Base-by-base conservation (phyloP, 495 filamentous ascomycete genomes). In the Penicillium paradoxum region DNA sequence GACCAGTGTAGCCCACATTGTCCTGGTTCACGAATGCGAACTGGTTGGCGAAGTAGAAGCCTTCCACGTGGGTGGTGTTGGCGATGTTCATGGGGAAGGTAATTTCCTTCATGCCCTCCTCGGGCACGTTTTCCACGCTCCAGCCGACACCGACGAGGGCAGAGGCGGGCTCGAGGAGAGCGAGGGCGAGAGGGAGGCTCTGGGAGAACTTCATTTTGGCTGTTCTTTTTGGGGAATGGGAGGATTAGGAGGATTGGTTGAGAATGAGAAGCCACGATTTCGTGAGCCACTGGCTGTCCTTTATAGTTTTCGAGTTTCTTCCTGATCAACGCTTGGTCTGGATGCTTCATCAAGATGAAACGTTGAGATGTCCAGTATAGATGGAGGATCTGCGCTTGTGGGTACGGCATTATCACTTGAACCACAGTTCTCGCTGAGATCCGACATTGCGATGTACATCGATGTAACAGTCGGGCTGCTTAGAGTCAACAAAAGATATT, bases 11-110 rank as follows among this genome's bases (percentile, higher is more conserved):
- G n/a, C 65, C 65, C 13, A 63, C 45, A 40, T 65, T 55, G 2
- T 32, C 11, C 32, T 57, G 43, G 24, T 45, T 45, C 17, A 30
- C n/a, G 59, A 68, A 68, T 49, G 18, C 36, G 59, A 51, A 68
- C 53, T 68, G 62, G 21, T 65, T 59, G 0, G 62, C 65, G 47
- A 59, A 68, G 46, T 63, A 68, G 55, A 52, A 65, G 15, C 65
- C 65, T 6, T 41, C 43, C 25, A 56, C 27, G 25, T 65, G 62
- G n/a, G 57, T 33, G 15, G 62, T 51, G 46, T 55, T 19, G 18
- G 55, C 33, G 45, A 68, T 61, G n/a, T 60, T 40, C n/a, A 68
- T 65, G 11, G 65, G 65, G 54, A 68, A 68, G 17, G 51, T 63
- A 6, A 68, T 63, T 40, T 65, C 62, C 1, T 29, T 45, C 7